These are phyloP conservation scores for Salvia splendens DNA, from an alignment of 257 asterid genomes.

Conservation along the genomic window DNA sequence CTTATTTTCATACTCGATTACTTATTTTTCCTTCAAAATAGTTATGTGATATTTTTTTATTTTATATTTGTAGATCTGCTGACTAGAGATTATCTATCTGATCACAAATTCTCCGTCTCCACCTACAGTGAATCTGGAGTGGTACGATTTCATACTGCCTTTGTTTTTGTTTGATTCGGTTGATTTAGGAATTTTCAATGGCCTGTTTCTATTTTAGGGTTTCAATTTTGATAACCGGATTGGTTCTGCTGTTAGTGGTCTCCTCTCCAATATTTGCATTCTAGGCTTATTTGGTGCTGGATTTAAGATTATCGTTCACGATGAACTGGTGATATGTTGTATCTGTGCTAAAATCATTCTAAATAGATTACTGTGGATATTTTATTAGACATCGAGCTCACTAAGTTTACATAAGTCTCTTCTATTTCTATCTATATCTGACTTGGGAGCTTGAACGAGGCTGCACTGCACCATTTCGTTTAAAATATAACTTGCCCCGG, in stretches of 20 bases:
- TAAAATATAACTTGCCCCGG: neutral
- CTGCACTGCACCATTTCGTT: conserved; percentile 3
- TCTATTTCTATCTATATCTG: neutral
- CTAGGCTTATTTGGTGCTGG: neutral
- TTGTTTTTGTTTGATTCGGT: neutral
- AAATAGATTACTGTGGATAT: neutral
- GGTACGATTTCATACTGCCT: conserved; percentile 42
- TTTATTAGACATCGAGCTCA: neutral
- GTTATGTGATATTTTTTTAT: neutral
- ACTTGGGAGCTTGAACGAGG: neutral
- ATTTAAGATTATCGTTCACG: neutral
- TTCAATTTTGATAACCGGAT: conserved; percentile 7
- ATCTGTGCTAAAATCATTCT: conserved; percentile 1
- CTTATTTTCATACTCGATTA: neutral
- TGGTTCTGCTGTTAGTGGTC: neutral
- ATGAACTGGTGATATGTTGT: conserved; percentile 1
- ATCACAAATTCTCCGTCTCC: conserved; percentile 83
- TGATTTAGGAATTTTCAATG: conserved; percentile 15
- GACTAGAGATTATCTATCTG: conserved; percentile 76
- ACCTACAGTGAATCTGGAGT: conserved; percentile 80
- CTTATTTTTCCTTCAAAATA: neutral
- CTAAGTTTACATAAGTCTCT: neutral
- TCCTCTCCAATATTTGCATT: neutral
- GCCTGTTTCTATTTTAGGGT: conserved; percentile 12
- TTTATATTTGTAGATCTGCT: conserved; percentile 68